Conservation (phyloP, 768 basidiomycete species). For the Dioszegia hungarica region DNA sequence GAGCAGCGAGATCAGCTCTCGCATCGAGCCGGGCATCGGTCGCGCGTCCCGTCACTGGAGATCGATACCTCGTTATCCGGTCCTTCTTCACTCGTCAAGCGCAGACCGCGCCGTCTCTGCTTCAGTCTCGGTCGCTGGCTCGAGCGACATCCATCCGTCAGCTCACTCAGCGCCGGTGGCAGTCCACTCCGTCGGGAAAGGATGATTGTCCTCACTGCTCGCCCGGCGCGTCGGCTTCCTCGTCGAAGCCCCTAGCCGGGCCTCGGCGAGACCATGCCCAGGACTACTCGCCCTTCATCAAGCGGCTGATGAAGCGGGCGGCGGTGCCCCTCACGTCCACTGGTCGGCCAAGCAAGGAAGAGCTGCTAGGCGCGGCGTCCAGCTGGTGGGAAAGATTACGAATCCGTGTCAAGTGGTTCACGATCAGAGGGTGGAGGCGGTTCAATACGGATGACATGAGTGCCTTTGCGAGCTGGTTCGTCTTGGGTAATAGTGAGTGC, state of each 20-base stretch:
- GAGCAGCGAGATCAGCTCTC: neutral
- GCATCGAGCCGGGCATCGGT: neutral
- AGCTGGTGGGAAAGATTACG: conserved; percentile 85
- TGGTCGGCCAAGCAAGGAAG: conserved; percentile 71
- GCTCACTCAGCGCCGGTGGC: conserved; percentile 1
- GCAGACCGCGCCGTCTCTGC: neutral
- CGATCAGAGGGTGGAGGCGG: conserved; percentile 85
- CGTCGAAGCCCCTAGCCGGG: neutral
- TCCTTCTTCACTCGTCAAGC: conserved; percentile 41
- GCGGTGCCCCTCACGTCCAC: conserved; percentile 22
- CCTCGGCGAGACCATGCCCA: conserved; percentile 31
- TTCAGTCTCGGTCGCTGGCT: too few relatives aligned
- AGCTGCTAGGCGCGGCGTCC: conserved; percentile 76
- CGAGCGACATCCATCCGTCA: too few relatives aligned
- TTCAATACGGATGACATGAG: conserved; percentile 97
- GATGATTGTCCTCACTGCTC: conserved; percentile 8
- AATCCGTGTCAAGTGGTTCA: conserved; percentile 96
- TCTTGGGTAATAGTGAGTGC: conserved; percentile 72
- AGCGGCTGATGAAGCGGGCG: conserved; percentile 34
- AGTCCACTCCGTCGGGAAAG: neutral
- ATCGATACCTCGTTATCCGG: conserved; percentile 39
- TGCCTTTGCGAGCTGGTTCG: conserved; percentile 90
- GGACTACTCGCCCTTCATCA: conserved; percentile 47
- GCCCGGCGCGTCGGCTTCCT: neutral
- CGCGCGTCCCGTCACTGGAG: conserved; percentile 6